phyloP scores from a whole-genome alignment of 2,329 filamentous ascomycete genomes.

The Colletotrichum sidae region DNA sequence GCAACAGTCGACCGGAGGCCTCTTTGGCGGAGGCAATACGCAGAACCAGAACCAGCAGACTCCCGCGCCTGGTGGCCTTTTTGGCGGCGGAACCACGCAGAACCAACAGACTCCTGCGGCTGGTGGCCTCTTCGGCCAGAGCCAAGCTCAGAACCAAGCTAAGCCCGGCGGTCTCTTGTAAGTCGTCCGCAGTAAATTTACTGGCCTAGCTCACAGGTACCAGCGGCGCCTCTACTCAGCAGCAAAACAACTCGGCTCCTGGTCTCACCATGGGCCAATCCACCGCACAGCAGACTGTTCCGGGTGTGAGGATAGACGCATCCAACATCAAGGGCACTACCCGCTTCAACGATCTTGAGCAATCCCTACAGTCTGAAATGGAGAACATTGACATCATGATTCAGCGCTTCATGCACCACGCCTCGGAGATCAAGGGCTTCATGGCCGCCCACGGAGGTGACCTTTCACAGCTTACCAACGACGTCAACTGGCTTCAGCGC shows the following conservation, averaged over 20 bases:
- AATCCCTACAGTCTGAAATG: slow-evolving; percentile 83
- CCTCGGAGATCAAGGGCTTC: slow-evolving; percentile 80
- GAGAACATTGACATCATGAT: slow-evolving; percentile 84
- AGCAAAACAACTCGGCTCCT: slow-evolving; percentile 40
- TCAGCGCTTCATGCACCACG: slow-evolving; percentile 80
- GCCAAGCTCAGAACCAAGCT: slow-evolving; percentile 43
- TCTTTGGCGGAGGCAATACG: slow-evolving; percentile 40
- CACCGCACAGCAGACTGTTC: slow-evolving; percentile 66
- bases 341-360: slow-evolving; percentile 89
- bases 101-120: slow-evolving; percentile 31
- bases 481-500: slow-evolving; percentile 62
- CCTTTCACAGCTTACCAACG: slow-evolving; percentile 58
- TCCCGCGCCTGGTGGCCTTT: slow-evolving; percentile 42
- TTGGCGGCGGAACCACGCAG: slow-evolving; percentile 42
- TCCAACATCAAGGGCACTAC: slow-evolving; percentile 86
- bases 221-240: slow-evolving; percentile 33
- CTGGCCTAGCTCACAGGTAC: slow-evolving; percentile 3
- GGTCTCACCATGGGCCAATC: slow-evolving; percentile 62
- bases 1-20: slow-evolving; percentile 35
- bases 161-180: slow-evolving; percentile 45
- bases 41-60: slow-evolving; percentile 34
- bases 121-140: slow-evolving; percentile 48
- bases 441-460: slow-evolving; percentile 66
- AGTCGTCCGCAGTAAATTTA: slow-evolving; percentile 28
- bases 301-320: slow-evolving; percentile 82